Conservation (phyloP, 164 flowering plant species). For the Chimonanthus praecox region DNA sequence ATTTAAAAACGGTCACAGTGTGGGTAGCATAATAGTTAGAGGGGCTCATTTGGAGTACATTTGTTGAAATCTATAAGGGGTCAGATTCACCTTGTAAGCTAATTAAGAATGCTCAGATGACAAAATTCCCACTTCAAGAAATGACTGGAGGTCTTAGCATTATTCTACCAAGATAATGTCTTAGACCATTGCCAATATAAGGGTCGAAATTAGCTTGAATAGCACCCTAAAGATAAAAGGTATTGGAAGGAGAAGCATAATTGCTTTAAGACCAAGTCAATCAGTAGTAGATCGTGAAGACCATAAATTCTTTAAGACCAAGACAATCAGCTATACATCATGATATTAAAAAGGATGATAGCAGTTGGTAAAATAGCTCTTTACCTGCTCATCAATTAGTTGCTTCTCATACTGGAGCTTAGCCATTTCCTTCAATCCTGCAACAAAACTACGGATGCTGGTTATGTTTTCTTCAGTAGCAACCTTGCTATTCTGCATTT, state of each 20-base stretch:
- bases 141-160: not conserved
- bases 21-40: too few species aligned
- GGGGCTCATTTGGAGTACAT: too few species aligned
- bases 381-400: slow-evolving; percentile 52
- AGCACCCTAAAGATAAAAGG: not conserved
- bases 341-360: not conserved
- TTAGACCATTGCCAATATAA: not conserved
- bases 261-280: not conserved
- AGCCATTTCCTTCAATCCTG: slow-evolving; percentile 78
- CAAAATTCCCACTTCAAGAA: not conserved
- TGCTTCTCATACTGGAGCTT: slow-evolving; percentile 54
- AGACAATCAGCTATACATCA: not conserved
- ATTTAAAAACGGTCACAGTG: too few species aligned
- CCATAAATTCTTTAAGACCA: not conserved
- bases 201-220: too few species aligned
- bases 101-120: not conserved
- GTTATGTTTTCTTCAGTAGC: slow-evolving; percentile 65
- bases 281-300: not conserved
- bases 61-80: not conserved
- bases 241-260: too few species aligned
- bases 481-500: slow-evolving; percentile 14
- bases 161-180: not conserved
- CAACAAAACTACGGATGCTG: slow-evolving; percentile 68
- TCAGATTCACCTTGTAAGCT: not conserved
- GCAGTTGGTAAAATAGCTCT: not conserved